Base-by-base conservation (phyloP, 1,284 basidiomycete species). In the Moesziomyces sp. region DNA sequence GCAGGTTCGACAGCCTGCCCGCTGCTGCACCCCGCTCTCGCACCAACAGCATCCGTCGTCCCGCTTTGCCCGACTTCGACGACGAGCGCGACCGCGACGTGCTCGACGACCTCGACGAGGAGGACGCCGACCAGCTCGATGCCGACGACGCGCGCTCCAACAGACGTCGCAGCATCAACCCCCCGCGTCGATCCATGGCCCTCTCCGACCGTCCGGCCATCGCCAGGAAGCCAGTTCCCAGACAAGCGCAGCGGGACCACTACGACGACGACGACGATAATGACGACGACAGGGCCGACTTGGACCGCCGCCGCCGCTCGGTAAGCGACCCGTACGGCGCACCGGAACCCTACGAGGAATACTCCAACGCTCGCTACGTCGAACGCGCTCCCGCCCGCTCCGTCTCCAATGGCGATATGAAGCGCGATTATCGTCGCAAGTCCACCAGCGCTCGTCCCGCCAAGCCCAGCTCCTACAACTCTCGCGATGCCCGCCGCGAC, bases 291-390 rank as follows among this genome's bases (percentile, higher is more conserved):
- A 30, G 9, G 30, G 11, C 30, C 30, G 30, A 30, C 30, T 30
- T 30, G 5, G 30, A 30, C 30, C 30, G 30, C 10, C 70, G 46
- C 26, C 60, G 57, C 46, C 70, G 70, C 23, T 46, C 63, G 47
- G 43, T 56, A 13, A 73, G 70, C 45, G 57, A 73, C 26, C 70
- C 64, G 8, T 44, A 57, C 30, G 58, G 53, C 13, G 53, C 46
- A 23, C 65, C 65, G 13, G 71, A 74, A 45, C 71, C 71, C 1
- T 68, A 53, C 28, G 71, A 74, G 30, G 65, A 74, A 3, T 73
- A 51, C 42, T 63, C 70, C 51, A 64, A 59, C 50, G 49, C 61
- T 3, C 45, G 47, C 46, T 70, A 55, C 49, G 19, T n/a, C 13
- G 30, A 34, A 5, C 66, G 66, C 18, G 19, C 11, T 14, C 49